Conservation (phyloP, 768 basidiomycete species). For the Clitopilus hobsonii region DNA sequence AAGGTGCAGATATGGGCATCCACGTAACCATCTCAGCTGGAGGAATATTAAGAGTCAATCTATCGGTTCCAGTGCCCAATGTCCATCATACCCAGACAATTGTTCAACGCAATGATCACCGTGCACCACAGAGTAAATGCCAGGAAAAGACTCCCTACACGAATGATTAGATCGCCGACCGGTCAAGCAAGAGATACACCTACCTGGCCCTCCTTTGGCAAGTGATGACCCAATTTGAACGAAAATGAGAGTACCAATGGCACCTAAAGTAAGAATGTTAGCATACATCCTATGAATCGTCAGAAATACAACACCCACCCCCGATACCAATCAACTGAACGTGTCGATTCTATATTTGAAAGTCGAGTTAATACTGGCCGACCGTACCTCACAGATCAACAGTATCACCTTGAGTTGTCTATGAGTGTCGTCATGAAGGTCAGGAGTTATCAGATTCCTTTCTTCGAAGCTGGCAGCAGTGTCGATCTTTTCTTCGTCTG, state of each 20-base stretch:
- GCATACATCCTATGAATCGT: too few species aligned
- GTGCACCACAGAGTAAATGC: conserved; percentile 47
- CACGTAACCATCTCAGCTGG: conserved; percentile 85
- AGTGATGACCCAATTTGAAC: conserved; percentile 65
- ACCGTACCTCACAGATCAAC: too few species aligned
- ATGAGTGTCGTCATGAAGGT: too few species aligned
- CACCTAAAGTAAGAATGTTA: conserved; percentile 30
- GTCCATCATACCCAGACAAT: conserved; percentile 33
- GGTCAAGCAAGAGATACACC: conserved; percentile 26
- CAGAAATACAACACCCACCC: too few species aligned
- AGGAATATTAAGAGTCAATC: conserved; percentile 20
- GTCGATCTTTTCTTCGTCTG: too few species aligned
- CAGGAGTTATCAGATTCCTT: too few species aligned
- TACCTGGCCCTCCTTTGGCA: conserved; percentile 61
- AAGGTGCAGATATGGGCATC: conserved; percentile 75
- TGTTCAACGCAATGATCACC: conserved; percentile 44
- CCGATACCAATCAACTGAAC: conserved; percentile 50
- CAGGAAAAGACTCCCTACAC: conserved; percentile 40
- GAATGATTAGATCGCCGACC: conserved; percentile 14
- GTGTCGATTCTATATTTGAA: conserved; percentile 47
- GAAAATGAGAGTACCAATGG: conserved; percentile 73
- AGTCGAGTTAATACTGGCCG: too few species aligned
- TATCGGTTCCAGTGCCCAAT: conserved; percentile 6
- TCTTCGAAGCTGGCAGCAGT: too few species aligned
- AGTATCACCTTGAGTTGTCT: too few species aligned